Evolutionary conservation across 106 monocot genomes (phyloP), one percentile per base, ranked within the genome.

Genomic region (Iris macrosiphon): DNA sequence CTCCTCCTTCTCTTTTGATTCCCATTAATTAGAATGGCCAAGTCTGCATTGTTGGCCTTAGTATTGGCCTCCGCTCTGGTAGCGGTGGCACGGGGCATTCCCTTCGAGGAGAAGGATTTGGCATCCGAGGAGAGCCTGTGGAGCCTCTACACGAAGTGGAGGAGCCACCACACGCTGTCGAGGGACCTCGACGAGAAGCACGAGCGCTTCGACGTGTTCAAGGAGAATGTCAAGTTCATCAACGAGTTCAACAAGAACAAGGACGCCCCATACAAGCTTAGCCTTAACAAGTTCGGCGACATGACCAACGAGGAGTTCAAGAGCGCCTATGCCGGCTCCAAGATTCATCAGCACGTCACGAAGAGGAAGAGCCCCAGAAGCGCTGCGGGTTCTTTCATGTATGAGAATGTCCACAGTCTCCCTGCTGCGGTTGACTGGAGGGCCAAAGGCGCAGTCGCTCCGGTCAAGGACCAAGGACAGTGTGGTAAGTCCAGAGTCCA

Each of bases 61-160:
- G n/a, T n/a, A n/a, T n/a, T n/a, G n/a, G n/a, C n/a, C n/a, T 21
- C 39, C 11, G n/a, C 37, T 7, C 14, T 57, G 15, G 21, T 57
- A 3, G 16, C 58, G 0, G 4, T 14, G 17, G 72, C 45, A 0
- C 12, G 20, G 9, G 18, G 57, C 64, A 52, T 87, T 12, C 61
- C 40, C 3, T 72, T 88, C 31, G 40, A 59, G 16, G 82, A 79
- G 22, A 66, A 66, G 54, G 82, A 88, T 61, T 50, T 88, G 1
- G 74, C 48, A 23, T 62, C 82, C 12, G 79, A 88, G 23, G 75
- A 88, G 24, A 75, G 68, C 58, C 55, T 88, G 12, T 79, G 78
- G 73, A 52, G 45, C 61, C 49, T 83, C 21, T 88, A 75, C 38
- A 75, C 79, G 74, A 47, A 75, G 40, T 82, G 82, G 82, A 37